Evolutionary conservation across 768 basidiomycete genomes (phyloP), one percentile per base, ranked within the genome.

Genomic region (Lactarius hatsudake): DNA sequence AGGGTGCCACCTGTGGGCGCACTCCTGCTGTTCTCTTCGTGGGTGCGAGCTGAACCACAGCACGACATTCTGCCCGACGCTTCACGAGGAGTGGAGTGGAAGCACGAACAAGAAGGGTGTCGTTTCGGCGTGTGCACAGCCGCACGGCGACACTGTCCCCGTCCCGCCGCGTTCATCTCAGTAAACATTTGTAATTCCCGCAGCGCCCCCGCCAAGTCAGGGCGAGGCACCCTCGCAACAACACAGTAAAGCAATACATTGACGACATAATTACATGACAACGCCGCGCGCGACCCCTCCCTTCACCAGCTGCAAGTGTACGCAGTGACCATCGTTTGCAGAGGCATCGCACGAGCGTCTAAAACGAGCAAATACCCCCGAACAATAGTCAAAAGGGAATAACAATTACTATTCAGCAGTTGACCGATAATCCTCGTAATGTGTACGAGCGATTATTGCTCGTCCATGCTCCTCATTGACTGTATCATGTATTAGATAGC

Each of bases 41-140:
- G 69, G 34, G 74, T 72, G 42, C 74, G 72, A 38, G 69, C 73
- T 10, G 82, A 70, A 58, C 83, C 81, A n/a, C 88, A 87, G 74
- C 90, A 92, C 72, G 90, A 91, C 69, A 84, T 81, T 87, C 88
- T 89, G 71, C 38, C 30, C 20, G 38, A 30, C 40, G 69, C n/a
- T 59, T 51, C 23, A 26, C 48, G 48, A 51, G 45, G 9, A 38
- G n/a, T 10, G 23, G 48, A 26, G 56, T 57, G 32, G 56, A 57
- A 57, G 32, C 17, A 34, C 28, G 32, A 57, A 34, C 30, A 34
- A 36, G 32, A 20, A 20, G 5, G 28, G 18, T 20, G 30, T 57
- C 0, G 32, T 36, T 6, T 53, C 51, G 51, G 51, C n/a, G 5
- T 18, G 9, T 57, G 56, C 56, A 57, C 56, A 57, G 56, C 56